These are phyloP conservation scores for Trichoderma gamsii DNA, from an alignment of 495 filamentous ascomycete genomes.

Conservation along the genomic window DNA sequence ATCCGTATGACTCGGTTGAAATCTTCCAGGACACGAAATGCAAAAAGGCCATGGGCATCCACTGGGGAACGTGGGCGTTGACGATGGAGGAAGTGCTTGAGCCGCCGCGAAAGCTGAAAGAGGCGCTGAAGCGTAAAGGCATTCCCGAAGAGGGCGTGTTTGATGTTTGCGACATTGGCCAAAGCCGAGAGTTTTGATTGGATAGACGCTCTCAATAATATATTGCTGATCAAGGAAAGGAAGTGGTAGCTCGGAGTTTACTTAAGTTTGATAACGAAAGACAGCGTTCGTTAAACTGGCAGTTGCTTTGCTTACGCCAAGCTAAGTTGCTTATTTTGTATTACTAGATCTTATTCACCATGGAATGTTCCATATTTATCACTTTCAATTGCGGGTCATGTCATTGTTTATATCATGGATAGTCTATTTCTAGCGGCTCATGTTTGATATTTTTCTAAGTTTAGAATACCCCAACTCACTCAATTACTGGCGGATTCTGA, in stretches of 20 bases:
- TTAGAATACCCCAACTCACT: too few relatives aligned
- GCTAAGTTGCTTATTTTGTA: neutral
- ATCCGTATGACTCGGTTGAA: conserved; percentile 81
- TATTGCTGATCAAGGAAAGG: neutral
- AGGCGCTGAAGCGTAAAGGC: conserved; percentile 65
- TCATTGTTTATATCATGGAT: neutral
- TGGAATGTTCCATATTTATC: neutral
- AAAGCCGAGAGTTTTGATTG: conserved; percentile 68
- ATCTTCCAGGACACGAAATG: conserved; percentile 89
- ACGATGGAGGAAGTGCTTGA: conserved; percentile 82
- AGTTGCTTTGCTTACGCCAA: neutral
- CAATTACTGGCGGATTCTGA: conserved; percentile 41
- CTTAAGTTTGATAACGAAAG: too few relatives aligned
- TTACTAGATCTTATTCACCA: neutral
- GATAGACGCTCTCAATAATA: neutral
- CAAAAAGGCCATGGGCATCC: conserved; percentile 76
- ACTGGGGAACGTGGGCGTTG: conserved; percentile 91
- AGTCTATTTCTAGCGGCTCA: neutral
- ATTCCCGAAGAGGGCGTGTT: conserved; percentile 74
- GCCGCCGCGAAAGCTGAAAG: conserved; percentile 67
- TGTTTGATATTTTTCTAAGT: neutral
- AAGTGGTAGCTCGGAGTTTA: too few relatives aligned
- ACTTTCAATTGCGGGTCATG: neutral
- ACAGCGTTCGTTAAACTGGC: neutral
- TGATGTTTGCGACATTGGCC: conserved; percentile 82